Evolutionary conservation across 1,284 basidiomycete genomes (phyloP).

Genomic region (Ganoderma lingzhi): DNA sequence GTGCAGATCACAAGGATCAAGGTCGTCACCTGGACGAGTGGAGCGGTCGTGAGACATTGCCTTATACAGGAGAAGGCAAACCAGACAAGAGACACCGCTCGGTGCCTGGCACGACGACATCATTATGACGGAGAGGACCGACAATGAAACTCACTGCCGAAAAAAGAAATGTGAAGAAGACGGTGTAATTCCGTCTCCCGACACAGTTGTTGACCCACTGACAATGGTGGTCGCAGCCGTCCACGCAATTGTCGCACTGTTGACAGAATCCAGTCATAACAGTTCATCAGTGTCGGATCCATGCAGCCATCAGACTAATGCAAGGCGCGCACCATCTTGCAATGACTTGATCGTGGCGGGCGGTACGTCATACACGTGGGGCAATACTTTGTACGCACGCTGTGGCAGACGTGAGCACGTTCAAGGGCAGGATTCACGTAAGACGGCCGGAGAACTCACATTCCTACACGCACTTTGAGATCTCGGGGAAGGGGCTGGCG

Average conservation of each 20-base stretch:
- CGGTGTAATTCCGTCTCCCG: slow-evolving; percentile 90
- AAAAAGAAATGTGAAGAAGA: slow-evolving; percentile 84
- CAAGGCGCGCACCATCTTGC: slow-evolving; percentile 77
- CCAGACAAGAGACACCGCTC: slow-evolving; percentile 11
- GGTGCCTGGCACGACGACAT: slow-evolving; percentile 26
- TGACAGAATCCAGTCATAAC: slow-evolving; percentile 2
- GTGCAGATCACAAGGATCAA: slow-evolving; percentile 83
- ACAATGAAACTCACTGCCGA: slow-evolving; percentile 63
- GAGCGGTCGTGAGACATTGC: slow-evolving; percentile 22
- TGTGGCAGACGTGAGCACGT: slow-evolving; percentile 42
- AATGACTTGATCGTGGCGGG: slow-evolving; percentile 91
- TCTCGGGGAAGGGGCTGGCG: slow-evolving; percentile 82
- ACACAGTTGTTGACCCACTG: slow-evolving; percentile 96
- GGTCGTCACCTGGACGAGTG: slow-evolving; percentile 62
- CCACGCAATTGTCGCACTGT: slow-evolving; percentile 94
- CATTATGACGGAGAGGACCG: slow-evolving; percentile 13
- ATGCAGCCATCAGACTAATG: neutral
- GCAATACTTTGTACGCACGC: slow-evolving; percentile 91
- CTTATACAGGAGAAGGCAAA: slow-evolving; percentile 14
- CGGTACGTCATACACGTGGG: slow-evolving; percentile 90
- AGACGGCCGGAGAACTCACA: slow-evolving; percentile 57
- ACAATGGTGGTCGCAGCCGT: slow-evolving; percentile 91
- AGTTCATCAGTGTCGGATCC: slow-evolving; percentile 11
- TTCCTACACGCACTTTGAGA: slow-evolving; percentile 77
- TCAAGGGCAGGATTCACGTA: slow-evolving; percentile 5